Conservation (phyloP, 257 asterid species). For the Petrea volubilis region DNA sequence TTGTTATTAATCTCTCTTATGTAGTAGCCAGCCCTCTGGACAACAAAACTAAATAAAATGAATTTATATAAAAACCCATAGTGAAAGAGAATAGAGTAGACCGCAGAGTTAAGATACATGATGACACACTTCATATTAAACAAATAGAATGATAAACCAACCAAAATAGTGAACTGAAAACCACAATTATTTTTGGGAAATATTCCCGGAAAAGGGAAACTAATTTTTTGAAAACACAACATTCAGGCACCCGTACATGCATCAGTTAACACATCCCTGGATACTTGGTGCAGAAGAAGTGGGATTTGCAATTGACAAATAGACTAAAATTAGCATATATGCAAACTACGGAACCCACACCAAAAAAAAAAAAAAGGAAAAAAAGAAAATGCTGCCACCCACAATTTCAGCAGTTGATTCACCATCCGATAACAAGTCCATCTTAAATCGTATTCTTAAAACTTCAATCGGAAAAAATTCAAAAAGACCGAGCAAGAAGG, state of each 20-base stretch:
- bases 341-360: background rate
- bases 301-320: background rate
- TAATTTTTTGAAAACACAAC: no score
- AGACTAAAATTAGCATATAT: background rate
- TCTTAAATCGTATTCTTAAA: background rate
- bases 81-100: background rate
- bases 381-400: background rate
- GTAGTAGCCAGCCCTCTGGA: background rate
- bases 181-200: no score
- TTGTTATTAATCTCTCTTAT: background rate
- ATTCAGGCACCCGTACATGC: no score
- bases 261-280: background rate
- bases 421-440: background rate
- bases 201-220: background rate
- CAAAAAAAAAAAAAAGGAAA: no score
- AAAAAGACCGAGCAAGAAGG: background rate
- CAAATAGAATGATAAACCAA: no score
- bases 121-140: background rate
- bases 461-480: background rate
- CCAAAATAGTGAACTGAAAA: no score
- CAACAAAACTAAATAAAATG: slow-evolving; percentile 3
- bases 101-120: background rate
- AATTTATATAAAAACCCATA: background rate
- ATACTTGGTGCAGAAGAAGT: background rate
- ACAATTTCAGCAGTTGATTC: background rate